Evolutionary conservation across 345 rosid species (phyloP), one percentile per base, ranked within the genome.

Genomic region (Hypericum androsaemum): DNA sequence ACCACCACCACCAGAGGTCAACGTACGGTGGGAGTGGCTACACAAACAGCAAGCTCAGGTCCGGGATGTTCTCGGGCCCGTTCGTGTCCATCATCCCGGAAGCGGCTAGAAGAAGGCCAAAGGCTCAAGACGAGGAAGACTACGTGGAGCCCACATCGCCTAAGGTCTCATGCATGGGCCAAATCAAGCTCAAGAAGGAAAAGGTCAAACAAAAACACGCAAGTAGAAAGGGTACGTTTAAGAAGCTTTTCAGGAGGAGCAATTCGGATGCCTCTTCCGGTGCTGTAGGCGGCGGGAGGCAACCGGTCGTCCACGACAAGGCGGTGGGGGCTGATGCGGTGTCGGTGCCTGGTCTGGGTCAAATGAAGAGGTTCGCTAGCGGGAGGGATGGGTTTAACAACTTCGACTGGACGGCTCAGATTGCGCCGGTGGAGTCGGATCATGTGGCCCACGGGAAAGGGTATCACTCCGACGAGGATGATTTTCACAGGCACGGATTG

Each of bases 361-460:
- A 85, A 62, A 70, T 85, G 88, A 88, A 70, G 75, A 64, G 80
- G 66, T 92, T 88, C 52, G 78, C 86, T 0, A 88, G 98, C 43
- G 70, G 95, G 8, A 80, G 38, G 37, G 39, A 77, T 7, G 58
- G 83, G 38, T 65, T 87, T 12, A 63, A 72, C 0, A 55, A 51
- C 32, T 88, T 92, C 11, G 95, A 88, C 32, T 88, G 96, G 94
- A 47, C 64, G 59, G 64, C 74, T 51, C 88, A 74, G 86, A 65
- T 84, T 39, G 67, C 77, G 10, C 79, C 84, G 5, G 67, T 43
- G 54, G 80, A 74, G 15, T 37, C 57, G 3, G 73, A 74, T 58
- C 71, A 16, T 39, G 64, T 74, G 52, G 72, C 4, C 2, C 32
- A 22, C 32, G 32, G 32, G 32, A 4, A 22, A 1, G 32, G 64